phyloP scores from a whole-genome alignment of 202 grass and related monocot species.

The Tripidium arundinaceum region DNA sequence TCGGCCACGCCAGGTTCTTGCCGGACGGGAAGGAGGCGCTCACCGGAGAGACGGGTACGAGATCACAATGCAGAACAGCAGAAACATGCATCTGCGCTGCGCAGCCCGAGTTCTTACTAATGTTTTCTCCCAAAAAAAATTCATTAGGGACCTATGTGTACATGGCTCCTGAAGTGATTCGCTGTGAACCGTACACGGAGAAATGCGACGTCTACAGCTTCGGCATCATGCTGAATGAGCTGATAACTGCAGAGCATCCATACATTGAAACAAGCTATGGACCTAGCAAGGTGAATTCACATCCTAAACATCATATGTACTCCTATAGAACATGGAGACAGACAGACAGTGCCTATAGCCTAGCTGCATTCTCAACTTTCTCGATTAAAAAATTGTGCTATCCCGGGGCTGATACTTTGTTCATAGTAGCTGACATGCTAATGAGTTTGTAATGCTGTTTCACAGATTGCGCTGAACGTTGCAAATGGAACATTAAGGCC shows the following conservation, averaged over 20 bases:
- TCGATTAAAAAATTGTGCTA: not conserved
- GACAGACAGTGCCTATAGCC: not conserved
- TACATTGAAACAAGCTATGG: slow-evolving; percentile 48
- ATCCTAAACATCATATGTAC: not conserved
- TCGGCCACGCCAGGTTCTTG: slow-evolving; percentile 55
- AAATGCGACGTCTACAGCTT: slow-evolving; percentile 79
- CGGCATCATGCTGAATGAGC: slow-evolving; percentile 52
- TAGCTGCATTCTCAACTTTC: not conserved
- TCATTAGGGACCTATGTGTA: slow-evolving; percentile 66
- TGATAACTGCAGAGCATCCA: slow-evolving; percentile 53
- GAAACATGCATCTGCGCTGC: not conserved
- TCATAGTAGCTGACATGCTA: not conserved
- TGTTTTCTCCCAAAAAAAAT: not conserved
- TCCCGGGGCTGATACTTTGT: not conserved
- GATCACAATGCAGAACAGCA: not conserved
- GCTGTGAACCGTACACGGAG: slow-evolving; percentile 54
- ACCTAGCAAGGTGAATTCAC: slow-evolving; percentile 38
- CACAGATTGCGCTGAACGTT: slow-evolving; percentile 58
- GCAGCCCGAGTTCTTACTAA: not conserved
- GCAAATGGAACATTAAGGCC: slow-evolving; percentile 49
- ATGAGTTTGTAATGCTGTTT: not conserved
- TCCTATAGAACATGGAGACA: not conserved
- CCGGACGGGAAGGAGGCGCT: slow-evolving; percentile 44
- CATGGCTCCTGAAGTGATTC: slow-evolving; percentile 67
- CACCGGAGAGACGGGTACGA: slow-evolving; percentile 57